A percentile compares a stretch with the other conserved stretches of the same genome.
Evolutionary conservation across 345 rosid species (phyloP).

Genomic region (Trapa incisa): DNA sequence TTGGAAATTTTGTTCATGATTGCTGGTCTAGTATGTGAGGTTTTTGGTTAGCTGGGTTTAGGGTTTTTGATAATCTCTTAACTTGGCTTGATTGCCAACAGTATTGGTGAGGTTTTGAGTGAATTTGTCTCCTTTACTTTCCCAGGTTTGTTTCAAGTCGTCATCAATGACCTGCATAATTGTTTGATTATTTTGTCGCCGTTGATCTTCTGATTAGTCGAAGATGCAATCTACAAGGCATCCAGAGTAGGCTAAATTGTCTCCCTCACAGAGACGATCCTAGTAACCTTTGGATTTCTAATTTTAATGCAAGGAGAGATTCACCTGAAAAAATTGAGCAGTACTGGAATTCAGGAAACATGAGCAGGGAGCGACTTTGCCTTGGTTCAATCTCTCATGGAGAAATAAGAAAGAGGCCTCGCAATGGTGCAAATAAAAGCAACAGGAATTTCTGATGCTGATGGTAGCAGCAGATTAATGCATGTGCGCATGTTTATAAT

Average conservation of each 20-base stretch:
- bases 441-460: conserved; percentile 23
- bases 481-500: conserved; percentile 22
- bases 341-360: conserved; percentile 17
- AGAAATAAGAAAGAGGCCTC: conserved; percentile 20
- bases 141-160: not conserved
- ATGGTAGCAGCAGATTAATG: conserved; percentile 18
- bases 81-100: not conserved
- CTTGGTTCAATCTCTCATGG: conserved; percentile 17
- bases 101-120: not conserved
- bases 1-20: not conserved
- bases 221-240: conserved; percentile 42
- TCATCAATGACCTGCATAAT: not conserved
- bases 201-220: not conserved
- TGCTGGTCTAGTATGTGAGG: not conserved
- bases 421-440: conserved; percentile 9
- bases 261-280: conserved; percentile 18
- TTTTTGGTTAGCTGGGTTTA: not conserved
- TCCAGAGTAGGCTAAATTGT: conserved; percentile 16
- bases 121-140: not conserved
- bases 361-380: conserved; percentile 17
- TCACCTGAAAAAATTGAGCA: conserved; percentile 21
- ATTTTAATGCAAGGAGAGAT: conserved; percentile 12
- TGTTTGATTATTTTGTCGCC: not conserved
- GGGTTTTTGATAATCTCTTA: not conserved
- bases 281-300: not conserved